A percentile compares a stretch with the other conserved stretches of the same genome.
These are phyloP conservation scores for Psilocybe sp. DNA, from an alignment of 768 basidiomycete species.

Conservation along the genomic window DNA sequence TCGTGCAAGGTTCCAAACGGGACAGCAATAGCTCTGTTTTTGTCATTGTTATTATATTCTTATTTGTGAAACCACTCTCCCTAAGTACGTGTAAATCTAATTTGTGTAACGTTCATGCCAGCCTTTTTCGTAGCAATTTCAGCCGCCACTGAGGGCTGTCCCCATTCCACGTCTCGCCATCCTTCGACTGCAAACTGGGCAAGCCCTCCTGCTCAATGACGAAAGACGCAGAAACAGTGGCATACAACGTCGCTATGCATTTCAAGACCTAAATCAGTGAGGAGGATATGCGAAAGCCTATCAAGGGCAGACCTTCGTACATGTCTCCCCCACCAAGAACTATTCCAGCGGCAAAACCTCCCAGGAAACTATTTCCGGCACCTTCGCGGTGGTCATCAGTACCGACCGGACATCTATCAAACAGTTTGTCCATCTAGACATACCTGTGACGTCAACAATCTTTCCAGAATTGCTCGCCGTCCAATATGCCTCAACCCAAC, in stretches of 20 bases:
- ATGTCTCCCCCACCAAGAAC: constrained; percentile 52
- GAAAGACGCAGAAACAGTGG: constrained; percentile 79
- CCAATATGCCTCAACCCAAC: constrained; percentile 82
- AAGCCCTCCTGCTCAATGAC: constrained; percentile 80
- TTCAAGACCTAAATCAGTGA: not conserved
- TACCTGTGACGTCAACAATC: constrained; percentile 83
- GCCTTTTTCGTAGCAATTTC: constrained; percentile 44
- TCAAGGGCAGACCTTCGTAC: constrained; percentile 53
- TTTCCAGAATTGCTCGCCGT: constrained; percentile 37
- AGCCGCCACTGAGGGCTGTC: constrained; percentile 61
- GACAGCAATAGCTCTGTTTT: constrained; percentile 15
- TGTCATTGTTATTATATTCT: constrained; percentile 11
- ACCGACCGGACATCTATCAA: constrained; percentile 2
- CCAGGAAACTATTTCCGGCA: constrained; percentile 89
- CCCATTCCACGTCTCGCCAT: constrained; percentile 62
- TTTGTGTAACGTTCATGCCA: constrained; percentile 25
- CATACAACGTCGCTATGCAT: constrained; percentile 63
- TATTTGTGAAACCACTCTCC: constrained; percentile 28
- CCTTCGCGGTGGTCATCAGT: constrained; percentile 40
- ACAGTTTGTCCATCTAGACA: constrained; percentile 11
- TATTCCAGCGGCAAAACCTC: constrained; percentile 79
- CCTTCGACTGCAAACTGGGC: constrained; percentile 43
- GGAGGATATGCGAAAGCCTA: constrained; percentile 1
- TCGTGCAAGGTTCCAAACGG: constrained; percentile 57
- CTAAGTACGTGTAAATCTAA: constrained; percentile 31